These are phyloP conservation scores for Colletotrichum neosansevieriae DNA, from an alignment of 2,329 filamentous ascomycete genomes.

Conservation along the genomic window DNA sequence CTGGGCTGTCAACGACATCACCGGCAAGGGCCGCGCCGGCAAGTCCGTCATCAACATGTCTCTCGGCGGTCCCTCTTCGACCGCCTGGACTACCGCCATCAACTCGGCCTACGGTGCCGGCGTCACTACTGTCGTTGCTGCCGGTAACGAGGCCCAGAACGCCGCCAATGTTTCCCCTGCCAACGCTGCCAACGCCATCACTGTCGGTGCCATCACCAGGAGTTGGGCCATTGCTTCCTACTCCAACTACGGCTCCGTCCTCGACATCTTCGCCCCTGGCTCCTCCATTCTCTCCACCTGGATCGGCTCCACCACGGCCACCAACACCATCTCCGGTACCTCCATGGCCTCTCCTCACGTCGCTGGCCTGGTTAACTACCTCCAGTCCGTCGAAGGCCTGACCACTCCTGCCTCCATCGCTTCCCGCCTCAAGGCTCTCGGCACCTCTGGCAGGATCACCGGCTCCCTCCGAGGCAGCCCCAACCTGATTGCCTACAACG, in stretches of 20 bases:
- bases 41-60: slow-evolving; percentile 68
- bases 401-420: slow-evolving; percentile 56
- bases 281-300: slow-evolving; percentile 60
- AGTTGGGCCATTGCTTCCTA: slow-evolving; percentile 55
- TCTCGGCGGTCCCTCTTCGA: slow-evolving; percentile 59
- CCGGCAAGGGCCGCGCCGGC: slow-evolving; percentile 52
- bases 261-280: slow-evolving; percentile 67
- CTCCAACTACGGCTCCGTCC: slow-evolving; percentile 62
- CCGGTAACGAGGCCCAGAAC: slow-evolving; percentile 61
- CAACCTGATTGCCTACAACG: slow-evolving; percentile 64
- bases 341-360: slow-evolving; percentile 74
- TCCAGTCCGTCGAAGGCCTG: slow-evolving; percentile 58
- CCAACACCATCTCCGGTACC: slow-evolving; percentile 65
- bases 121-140: slow-evolving; percentile 66
- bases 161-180: slow-evolving; percentile 58
- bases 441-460: slow-evolving; percentile 53
- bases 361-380: slow-evolving; percentile 69
- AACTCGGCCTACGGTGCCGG: slow-evolving; percentile 58
- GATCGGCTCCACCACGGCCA: slow-evolving; percentile 56
- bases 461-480: slow-evolving; percentile 50
- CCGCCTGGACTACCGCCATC: slow-evolving; percentile 61
- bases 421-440: slow-evolving; percentile 55
- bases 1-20: slow-evolving; percentile 60
- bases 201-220: slow-evolving; percentile 62
- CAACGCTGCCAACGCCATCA: slow-evolving; percentile 60